Evolutionary conservation across 805 yeast species (phyloP), one percentile per base, ranked within the genome.

Genomic region (Kregervanrija pseudodelftensis): DNA sequence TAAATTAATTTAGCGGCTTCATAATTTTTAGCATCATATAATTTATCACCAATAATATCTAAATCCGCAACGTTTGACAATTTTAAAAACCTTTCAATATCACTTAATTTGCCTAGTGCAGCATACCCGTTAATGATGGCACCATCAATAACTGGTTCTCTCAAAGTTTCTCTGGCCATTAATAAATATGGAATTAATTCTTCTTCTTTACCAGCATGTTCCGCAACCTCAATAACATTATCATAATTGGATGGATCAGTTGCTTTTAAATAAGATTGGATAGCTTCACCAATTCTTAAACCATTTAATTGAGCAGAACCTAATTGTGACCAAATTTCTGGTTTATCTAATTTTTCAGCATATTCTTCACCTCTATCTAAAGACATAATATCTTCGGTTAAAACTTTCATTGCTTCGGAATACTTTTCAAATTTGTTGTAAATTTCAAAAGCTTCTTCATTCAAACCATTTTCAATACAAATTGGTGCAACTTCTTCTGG

Each of bases 291-390:
- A 49, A 93, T 79, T 57, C 98, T 80, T 60, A 90, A 74, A 42
- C 97, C 99, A 57, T 88, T 87, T 60, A 93, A 76, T 69, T 93
- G 98, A 46, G 99, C 97, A 63, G 82, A 79, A 76, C 97, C 99
- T 46, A 93, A 76, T 65, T 88, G 95, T 58, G 86, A 83, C 98
- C 98, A 93, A 52, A 91, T 73, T 55, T 84, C 95, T 10, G 95
- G 79, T 32, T 77, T 73, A 58, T 90, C 90, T 51, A 87, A 72
- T 67, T 86, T 86, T 59, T 90, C 97, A 52, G 95, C 97, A 60
- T 86, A 93, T 46, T 80, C 79, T 59, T 84, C 91, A 60, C 95
- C 99, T 63, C 98, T 82, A 66, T 93, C 99, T 47, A 93, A 78
- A 3, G 96, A 87, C 85, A 91, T 76, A 53, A 93, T 73, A 58